Conservation (phyloP, 345 rosid genomes). For the Gossypium sturtianum region DNA sequence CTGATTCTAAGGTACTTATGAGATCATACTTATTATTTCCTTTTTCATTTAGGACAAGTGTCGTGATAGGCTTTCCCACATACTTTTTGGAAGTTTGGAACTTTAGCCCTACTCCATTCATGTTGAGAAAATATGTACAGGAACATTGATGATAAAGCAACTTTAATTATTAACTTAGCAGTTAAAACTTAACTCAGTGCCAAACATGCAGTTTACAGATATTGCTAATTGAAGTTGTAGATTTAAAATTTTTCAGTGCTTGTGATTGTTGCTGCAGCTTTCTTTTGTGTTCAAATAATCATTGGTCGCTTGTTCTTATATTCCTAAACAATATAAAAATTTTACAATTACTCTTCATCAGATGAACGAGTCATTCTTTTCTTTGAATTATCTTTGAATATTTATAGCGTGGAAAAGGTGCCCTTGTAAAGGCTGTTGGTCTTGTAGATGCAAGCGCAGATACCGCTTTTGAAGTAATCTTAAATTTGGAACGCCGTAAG, state of each 20-base stretch:
- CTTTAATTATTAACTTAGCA: neutral
- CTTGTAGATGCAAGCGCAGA: constrained; percentile 86
- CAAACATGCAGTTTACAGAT: neutral
- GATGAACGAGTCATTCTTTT: neutral
- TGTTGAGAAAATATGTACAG: neutral
- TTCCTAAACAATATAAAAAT: neutral
- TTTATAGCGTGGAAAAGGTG: constrained; percentile 62
- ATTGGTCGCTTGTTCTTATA: neutral
- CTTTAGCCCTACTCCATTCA: neutral
- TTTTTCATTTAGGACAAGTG: neutral
- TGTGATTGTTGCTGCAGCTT: constrained; percentile 3
- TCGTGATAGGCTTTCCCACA: neutral
- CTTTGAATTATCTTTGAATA: neutral
- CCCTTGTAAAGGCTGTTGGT: constrained; percentile 82
- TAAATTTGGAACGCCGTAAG: constrained; percentile 59
- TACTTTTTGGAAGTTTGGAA: neutral
- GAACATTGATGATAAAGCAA: neutral
- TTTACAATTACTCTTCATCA: constrained; percentile 1
- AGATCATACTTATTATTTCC: neutral
- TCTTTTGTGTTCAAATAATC: neutral
- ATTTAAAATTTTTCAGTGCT: neutral
- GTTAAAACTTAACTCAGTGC: neutral
- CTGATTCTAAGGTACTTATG: constrained; percentile 65
- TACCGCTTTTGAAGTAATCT: constrained; percentile 72
- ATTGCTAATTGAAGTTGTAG: neutral